Evolutionary conservation across 2,329 filamentous ascomycete species (phyloP), one percentile per base, ranked within the genome.

Genomic region (Sporothrix luriei): DNA sequence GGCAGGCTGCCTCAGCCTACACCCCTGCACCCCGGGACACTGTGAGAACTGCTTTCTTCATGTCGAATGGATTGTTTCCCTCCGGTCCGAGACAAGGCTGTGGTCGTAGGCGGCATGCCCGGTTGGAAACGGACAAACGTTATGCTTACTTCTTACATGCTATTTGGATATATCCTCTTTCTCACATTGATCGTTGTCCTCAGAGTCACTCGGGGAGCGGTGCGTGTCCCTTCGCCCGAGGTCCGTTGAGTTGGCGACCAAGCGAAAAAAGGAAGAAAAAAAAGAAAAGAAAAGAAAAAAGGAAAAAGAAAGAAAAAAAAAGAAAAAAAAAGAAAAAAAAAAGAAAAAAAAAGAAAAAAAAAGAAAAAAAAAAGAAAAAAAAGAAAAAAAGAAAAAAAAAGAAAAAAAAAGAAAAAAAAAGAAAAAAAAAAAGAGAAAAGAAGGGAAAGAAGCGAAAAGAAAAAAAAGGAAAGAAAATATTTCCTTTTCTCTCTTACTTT

Each of bases 31-130:
- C 29, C 29, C 29, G 4, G 29, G 29, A 33, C 4, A 33, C 6
- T 6, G 4, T 2, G 29, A 6, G 7, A 33, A 33, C 52, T 33
- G 57, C 38, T 26, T 61, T n/a, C 40, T 38, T n/a, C 29, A 54
- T 54, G 52, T 21, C 55, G 33, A 3, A 61, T 43, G 10, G 33
- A 59, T 33, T 21, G 10, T 55, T 9, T 19, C 29, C 40, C 40
- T 24, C 29, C 21, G 59, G 59, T 5, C 38, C 43, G 59, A 62
- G 21, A n/a, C 59, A 62, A 29, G 7, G 3, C 26, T 46, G 43
- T 40, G 46, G 40, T 62, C 16, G 21, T 62, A 38, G 11, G 57
- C 38, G 40, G 40, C 38, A 62, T 21, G 57, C n/a, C 46, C 59
- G 40, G 59, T 29, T 21, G 40, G 48, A 40, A 62, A 62, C 59